phyloP scores from a whole-genome alignment of 2,329 filamentous ascomycete species.

The Aspergillus aculeatus region DNA sequence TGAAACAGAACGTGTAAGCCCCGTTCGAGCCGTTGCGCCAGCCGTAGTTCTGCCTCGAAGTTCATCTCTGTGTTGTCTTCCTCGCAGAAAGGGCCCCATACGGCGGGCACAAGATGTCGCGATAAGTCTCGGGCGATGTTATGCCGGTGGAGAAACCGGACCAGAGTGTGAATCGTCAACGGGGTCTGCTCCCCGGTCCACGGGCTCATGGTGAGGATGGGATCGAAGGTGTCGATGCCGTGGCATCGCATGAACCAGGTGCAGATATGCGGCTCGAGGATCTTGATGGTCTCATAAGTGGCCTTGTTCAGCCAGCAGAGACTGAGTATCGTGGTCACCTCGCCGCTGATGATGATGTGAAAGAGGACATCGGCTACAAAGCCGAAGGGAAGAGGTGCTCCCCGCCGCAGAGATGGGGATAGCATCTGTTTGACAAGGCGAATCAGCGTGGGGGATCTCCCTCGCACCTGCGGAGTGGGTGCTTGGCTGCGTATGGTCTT shows the following conservation, averaged over 20 bases:
- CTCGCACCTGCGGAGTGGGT: conserved; percentile 2
- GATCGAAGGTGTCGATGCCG: conserved; percentile 59
- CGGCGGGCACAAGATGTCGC: conserved; percentile 26
- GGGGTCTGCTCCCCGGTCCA: conserved; percentile 21
- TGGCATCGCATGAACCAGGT: conserved; percentile 36
- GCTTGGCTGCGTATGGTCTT: conserved; percentile 5
- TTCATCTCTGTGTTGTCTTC: conserved; percentile 25
- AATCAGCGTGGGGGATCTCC: conserved; percentile 12
- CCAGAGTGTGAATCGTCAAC: conserved; percentile 25
- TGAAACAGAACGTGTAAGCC: conserved; percentile 31
- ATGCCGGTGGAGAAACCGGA: conserved; percentile 24
- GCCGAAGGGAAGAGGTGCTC: conserved; percentile 20
- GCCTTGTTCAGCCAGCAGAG: conserved; percentile 28
- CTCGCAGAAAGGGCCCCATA: conserved; percentile 29
- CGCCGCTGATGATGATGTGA: conserved; percentile 29
- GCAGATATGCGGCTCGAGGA: conserved; percentile 28
- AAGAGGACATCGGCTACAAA: conserved; percentile 30
- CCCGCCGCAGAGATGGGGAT: conserved; percentile 10
- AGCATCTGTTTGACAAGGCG: conserved; percentile 11
- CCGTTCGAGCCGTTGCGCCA: conserved; percentile 26
- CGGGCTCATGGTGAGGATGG: conserved; percentile 48
- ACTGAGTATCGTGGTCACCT: conserved; percentile 21
- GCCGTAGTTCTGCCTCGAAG: conserved; percentile 25
- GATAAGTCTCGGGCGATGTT: conserved; percentile 22
- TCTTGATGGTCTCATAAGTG: conserved; percentile 27